phyloP scores from a whole-genome alignment of 108 stramenopile species.

The Conticribra guillardii region DNA sequence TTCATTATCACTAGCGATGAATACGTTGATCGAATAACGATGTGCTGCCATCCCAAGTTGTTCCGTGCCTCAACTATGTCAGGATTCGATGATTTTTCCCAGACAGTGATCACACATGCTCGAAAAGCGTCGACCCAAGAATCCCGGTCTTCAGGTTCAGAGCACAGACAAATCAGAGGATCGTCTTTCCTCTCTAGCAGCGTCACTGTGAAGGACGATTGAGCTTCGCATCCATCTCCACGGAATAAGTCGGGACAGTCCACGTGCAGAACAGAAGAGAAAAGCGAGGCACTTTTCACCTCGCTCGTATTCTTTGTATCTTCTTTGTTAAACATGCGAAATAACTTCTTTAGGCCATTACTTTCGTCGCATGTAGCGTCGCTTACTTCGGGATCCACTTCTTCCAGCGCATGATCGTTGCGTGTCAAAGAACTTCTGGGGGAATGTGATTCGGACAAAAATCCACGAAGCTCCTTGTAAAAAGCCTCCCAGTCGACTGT shows the following conservation, averaged over 20 bases:
- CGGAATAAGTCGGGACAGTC: neutral
- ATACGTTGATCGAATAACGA: constrained; percentile 21
- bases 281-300: neutral
- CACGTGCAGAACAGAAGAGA: neutral
- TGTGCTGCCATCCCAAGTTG: constrained; percentile 7
- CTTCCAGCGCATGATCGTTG: too few relatives aligned
- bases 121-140: neutral
- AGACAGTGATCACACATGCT: neutral
- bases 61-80: neutral
- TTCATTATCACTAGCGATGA: constrained; percentile 20
- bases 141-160: neutral
- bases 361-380: neutral
- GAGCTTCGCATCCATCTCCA: neutral
- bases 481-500: too few relatives aligned
- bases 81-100: neutral
- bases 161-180: neutral
- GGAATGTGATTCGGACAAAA: too few relatives aligned
- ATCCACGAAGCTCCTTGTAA: too few relatives aligned
- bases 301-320: neutral
- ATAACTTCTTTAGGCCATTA: neutral
- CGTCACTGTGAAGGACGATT: neutral
- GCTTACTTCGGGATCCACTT: too few relatives aligned
- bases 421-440: too few relatives aligned
- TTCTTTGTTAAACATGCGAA: neutral
- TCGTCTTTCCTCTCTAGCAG: neutral